Evolutionary conservation across 1,139 yeast species (phyloP).

Genomic region (Casaregolazyma lundiana): DNA sequence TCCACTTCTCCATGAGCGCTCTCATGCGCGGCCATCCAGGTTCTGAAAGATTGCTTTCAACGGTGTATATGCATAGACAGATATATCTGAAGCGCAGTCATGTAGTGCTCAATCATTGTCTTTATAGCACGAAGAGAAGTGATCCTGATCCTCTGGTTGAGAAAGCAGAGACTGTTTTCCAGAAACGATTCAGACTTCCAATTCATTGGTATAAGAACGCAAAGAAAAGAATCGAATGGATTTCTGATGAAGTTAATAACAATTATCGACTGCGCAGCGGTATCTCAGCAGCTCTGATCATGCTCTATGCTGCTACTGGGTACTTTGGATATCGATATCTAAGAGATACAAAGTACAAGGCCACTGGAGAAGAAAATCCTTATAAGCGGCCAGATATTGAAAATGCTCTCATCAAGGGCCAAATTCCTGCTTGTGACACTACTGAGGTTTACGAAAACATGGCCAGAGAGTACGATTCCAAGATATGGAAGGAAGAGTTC

Average conservation of each 20-base stretch:
- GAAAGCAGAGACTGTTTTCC: constrained; percentile 5
- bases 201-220: constrained; percentile 5
- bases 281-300: constrained; percentile 17
- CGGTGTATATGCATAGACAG: too few species aligned
- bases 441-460: constrained; percentile 74
- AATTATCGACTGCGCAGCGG: constrained; percentile 8
- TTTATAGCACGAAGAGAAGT: not conserved
- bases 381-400: constrained; percentile 26
- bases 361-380: constrained; percentile 34
- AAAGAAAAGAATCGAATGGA: constrained; percentile 2
- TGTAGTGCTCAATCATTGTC: not conserved
- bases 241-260: constrained; percentile 3
- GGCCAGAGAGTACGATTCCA: constrained; percentile 78
- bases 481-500: constrained; percentile 81
- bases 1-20: too few species aligned
- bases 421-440: constrained; percentile 69
- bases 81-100: too few species aligned
- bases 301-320: constrained; percentile 28
- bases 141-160: constrained; percentile 11
- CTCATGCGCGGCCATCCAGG: not conserved
- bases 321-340: constrained; percentile 31
- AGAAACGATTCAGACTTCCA: constrained; percentile 5
- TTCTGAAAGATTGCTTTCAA: too few species aligned
- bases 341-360: constrained; percentile 34
- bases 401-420: constrained; percentile 16